phyloP scores from a whole-genome alignment of 306 rosid genomes.

The Dryas alaskensis region DNA sequence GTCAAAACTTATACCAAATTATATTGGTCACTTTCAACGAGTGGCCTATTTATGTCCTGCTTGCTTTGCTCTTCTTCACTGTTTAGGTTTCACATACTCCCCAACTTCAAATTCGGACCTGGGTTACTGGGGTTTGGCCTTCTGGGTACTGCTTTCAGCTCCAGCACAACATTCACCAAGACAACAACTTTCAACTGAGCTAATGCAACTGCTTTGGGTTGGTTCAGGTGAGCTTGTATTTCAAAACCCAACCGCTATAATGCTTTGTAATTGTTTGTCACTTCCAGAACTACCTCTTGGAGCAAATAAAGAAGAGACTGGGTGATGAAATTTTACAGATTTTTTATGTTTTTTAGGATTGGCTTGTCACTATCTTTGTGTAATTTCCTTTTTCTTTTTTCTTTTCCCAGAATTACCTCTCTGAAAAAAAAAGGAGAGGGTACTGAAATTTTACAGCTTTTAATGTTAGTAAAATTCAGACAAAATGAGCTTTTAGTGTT shows the following conservation, averaged over 20 bases:
- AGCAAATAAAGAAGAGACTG: background rate
- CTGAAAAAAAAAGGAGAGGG: background rate
- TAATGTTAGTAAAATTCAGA: slow-evolving; percentile 55
- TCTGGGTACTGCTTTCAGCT: slow-evolving; percentile 29
- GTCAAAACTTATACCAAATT: slow-evolving; percentile 57
- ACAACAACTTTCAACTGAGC: slow-evolving; percentile 27
- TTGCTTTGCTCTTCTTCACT: slow-evolving; percentile 32
- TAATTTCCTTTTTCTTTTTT: slow-evolving; percentile 15
- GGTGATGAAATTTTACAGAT: slow-evolving; percentile 30
- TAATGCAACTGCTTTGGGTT: slow-evolving; percentile 3
- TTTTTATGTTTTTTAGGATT: slow-evolving; percentile 50
- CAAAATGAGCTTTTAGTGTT: slow-evolving; percentile 39
- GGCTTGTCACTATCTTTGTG: slow-evolving; percentile 41
- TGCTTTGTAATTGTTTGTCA: slow-evolving; percentile 2
- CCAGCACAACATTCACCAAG: slow-evolving; percentile 6
- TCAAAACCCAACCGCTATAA: background rate
- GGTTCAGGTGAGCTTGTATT: slow-evolving; percentile 4
- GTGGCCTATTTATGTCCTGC: slow-evolving; percentile 31
- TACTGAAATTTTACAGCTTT: slow-evolving; percentile 33
- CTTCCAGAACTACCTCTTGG: background rate
- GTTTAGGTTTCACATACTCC: slow-evolving; percentile 30
- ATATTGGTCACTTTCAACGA: slow-evolving; percentile 30
- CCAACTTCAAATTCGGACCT: slow-evolving; percentile 27
- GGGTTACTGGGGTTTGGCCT: slow-evolving; percentile 27
- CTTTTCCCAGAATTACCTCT: slow-evolving; percentile 1